Conservation (phyloP, 2,329 filamentous ascomycete species). For the Colletotrichum endophyticum region DNA sequence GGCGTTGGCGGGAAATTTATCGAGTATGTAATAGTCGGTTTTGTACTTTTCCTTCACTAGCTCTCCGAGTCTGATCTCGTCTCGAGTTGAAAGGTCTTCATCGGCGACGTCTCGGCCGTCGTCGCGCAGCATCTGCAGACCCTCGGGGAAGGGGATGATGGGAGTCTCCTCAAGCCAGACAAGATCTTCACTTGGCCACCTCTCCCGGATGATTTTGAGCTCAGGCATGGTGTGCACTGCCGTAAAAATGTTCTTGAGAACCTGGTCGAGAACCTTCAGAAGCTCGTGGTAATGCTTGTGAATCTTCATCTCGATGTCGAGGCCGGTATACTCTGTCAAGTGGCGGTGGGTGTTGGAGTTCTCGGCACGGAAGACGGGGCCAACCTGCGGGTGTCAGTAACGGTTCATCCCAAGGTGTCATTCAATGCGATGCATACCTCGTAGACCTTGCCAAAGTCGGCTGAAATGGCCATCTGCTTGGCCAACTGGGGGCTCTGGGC, state of each 20-base stretch:
- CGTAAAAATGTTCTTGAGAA: slow-evolving; percentile 75
- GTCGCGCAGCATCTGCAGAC: slow-evolving; percentile 80
- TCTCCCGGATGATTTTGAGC: slow-evolving; percentile 78
- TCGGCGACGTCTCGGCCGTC: slow-evolving; percentile 79
- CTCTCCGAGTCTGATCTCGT: slow-evolving; percentile 85
- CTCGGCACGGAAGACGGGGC: slow-evolving; percentile 90
- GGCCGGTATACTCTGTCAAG: slow-evolving; percentile 90
- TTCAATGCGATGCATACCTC: slow-evolving; percentile 52
- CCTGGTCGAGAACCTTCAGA: slow-evolving; percentile 76
- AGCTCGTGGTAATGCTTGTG: slow-evolving; percentile 90
- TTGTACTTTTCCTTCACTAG: slow-evolving; percentile 85
- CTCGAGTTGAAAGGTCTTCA: slow-evolving; percentile 83
- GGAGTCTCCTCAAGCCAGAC: slow-evolving; percentile 88
- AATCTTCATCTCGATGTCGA: slow-evolving; percentile 93
- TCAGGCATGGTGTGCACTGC: slow-evolving; percentile 60
- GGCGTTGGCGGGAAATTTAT: slow-evolving; percentile 87
- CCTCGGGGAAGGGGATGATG: slow-evolving; percentile 80
- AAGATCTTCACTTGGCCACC: slow-evolving; percentile 86
- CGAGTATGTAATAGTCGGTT: slow-evolving; percentile 92
- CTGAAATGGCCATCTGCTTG: slow-evolving; percentile 91
- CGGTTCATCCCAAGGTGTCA: neutral
- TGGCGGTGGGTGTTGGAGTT: slow-evolving; percentile 96
- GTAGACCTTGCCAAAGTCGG: slow-evolving; percentile 88
- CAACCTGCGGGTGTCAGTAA: slow-evolving; percentile 50
- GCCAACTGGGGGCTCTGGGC: slow-evolving; percentile 91